Base-by-base conservation (phyloP, 2,329 filamentous ascomycete genomes). In the Dactylellina leptospora region DNA sequence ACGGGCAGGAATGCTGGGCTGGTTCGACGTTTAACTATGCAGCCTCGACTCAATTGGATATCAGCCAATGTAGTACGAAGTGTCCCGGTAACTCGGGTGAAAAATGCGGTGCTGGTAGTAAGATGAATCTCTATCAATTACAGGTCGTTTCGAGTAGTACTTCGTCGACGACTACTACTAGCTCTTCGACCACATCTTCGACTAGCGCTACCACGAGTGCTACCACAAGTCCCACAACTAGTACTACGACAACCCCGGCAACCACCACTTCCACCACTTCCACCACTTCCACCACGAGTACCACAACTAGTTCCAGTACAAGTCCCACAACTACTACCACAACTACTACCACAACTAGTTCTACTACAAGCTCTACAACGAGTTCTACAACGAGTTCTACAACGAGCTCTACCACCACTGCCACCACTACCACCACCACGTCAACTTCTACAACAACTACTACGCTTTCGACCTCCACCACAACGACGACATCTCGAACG, bases 61-160 rank as follows among this genome's bases (percentile, higher is more conserved):
- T 59, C 76, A 68, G 30, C 40, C 59, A 22, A n/a, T 68, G 62
- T 16, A 60, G 47, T 36, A 69, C 74, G 4, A 0, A 10, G n/a
- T 83, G 82, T 74, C 77, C 77, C 1, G 82, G 82, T 1, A 79
- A 79, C 51, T 74, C 62, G 11, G 47, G 55, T 1, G 77, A 82
- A 76, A 80, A 77, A 59, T 83, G 82, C 60, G 82, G 82, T 18
- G 80, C 78, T 5, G 77, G 79, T 1, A 79, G 79, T 66, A 76
- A 81, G 66, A 69, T 83, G 74, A 77, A 75, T 59, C 74, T 80
- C 2, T 80, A 79, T 22, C 11, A 18, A 5, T 40, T 36, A n/a
- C 25, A 27, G 22, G 54, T 38, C 11, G 38, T 9, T 72, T 27
- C 36, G 10, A 30, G 53, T 3, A 66, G 25, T 6, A 54, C 56